Evolutionary conservation across 306 rosid species (phyloP).

Genomic region (Alnus rubra): DNA sequence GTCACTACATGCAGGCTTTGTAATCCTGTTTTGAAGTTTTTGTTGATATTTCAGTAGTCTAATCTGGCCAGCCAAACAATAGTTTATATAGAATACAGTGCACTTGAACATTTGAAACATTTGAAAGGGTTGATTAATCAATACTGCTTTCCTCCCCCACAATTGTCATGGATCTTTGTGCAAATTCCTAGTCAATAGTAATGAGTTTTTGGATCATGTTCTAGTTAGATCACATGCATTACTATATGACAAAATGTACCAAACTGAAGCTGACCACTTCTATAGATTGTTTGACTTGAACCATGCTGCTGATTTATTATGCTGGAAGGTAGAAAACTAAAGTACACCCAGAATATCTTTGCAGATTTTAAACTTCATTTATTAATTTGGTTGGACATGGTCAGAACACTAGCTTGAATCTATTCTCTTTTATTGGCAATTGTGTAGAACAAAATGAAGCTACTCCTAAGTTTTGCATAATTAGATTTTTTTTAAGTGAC

Average conservation of each 20-base stretch:
- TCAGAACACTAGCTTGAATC: not conserved
- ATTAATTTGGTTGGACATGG: not conserved
- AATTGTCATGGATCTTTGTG: not conserved
- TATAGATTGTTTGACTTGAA: not conserved
- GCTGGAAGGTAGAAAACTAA: not conserved
- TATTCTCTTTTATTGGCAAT: not conserved
- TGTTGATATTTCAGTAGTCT: not conserved
- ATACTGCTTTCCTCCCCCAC: not conserved
- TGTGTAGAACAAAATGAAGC: not conserved
- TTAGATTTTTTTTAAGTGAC: not conserved
- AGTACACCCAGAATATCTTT: not conserved
- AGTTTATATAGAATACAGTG: not conserved
- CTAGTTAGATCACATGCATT: not conserved
- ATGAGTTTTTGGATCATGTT: not conserved
- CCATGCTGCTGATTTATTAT: not conserved
- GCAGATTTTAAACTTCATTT: not conserved
- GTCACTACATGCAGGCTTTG: not conserved
- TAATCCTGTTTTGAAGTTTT: constrained; percentile 3
- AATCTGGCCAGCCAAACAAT: constrained; percentile 1
- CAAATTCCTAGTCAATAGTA: not conserved
- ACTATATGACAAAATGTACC: not conserved
- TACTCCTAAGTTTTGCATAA: not conserved
- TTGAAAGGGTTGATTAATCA: not conserved
- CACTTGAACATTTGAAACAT: not conserved
- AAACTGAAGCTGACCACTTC: not conserved